phyloP scores from a whole-genome alignment of 305 asterid species.

The Fraxinus sp. region DNA sequence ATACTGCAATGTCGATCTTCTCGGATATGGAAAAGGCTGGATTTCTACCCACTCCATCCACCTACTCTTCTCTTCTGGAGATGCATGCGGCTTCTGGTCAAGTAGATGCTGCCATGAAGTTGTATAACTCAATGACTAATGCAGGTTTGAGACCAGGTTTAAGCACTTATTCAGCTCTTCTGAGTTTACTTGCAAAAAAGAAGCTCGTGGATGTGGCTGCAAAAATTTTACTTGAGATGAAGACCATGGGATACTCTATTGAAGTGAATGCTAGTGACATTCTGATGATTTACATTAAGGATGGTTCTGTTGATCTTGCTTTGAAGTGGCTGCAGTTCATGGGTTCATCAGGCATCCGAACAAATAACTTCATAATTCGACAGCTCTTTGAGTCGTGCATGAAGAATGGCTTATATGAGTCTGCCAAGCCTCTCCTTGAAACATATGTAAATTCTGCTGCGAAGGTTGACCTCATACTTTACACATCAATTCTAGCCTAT shows the following conservation, averaged over 20 bases:
- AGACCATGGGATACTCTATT: conserved; percentile 91
- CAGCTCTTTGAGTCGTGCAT: conserved; percentile 95
- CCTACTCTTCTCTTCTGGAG: conserved; percentile 91
- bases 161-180: conserved; percentile 71
- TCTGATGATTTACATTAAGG: conserved; percentile 87
- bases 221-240: conserved; percentile 92
- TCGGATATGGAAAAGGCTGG: conserved; percentile 95
- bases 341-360: conserved; percentile 90
- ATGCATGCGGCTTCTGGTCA: conserved; percentile 92
- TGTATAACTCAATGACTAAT: conserved; percentile 95
- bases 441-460: conserved; percentile 76
- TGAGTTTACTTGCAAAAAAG: conserved; percentile 80
- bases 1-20: conserved; percentile 81
- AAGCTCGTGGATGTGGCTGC: conserved; percentile 97
- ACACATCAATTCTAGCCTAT: conserved; percentile 90
- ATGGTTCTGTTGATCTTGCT: conserved; percentile 87
- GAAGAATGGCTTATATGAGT: conserved; percentile 84
- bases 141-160: conserved; percentile 86
- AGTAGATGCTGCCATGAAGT: conserved; percentile 88
- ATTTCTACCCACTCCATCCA: conserved; percentile 90
- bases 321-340: conserved; percentile 92
- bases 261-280: conserved; percentile 97
- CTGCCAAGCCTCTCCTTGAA: conserved; percentile 91
- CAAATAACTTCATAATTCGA: conserved; percentile 90
- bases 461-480: conserved; percentile 86